Conservation (phyloP, 1,284 basidiomycete genomes). For the Melampsora americana region DNA sequence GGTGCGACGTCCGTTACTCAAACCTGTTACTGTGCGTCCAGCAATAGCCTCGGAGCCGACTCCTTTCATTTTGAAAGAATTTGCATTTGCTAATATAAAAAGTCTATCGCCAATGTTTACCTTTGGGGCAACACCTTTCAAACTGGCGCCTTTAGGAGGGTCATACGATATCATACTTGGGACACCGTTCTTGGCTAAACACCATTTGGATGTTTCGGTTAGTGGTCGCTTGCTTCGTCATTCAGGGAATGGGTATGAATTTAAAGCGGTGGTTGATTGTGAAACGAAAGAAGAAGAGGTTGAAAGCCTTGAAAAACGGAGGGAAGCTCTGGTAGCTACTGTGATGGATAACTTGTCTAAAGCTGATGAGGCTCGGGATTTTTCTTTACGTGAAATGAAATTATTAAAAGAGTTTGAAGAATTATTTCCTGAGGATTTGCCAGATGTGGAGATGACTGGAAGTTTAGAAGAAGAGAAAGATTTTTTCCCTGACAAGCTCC, state of each 20-base stretch:
- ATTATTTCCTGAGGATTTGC: too few relatives aligned
- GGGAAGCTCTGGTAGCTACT: neutral
- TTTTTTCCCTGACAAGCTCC: neutral
- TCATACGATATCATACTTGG: neutral
- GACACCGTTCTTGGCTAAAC: neutral
- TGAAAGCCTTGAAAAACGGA: neutral
- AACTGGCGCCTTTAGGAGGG: neutral
- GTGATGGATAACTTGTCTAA: neutral
- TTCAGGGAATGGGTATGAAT: neutral
- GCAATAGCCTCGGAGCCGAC: too few relatives aligned
- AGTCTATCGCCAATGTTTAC: neutral
- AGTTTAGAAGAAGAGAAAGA: neutral
- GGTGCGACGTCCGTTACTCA: too few relatives aligned
- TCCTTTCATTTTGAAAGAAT: neutral
- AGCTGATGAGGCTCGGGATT: neutral
- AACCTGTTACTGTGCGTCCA: too few relatives aligned
- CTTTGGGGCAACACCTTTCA: neutral
- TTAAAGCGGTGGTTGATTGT: neutral
- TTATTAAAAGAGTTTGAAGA: neutral
- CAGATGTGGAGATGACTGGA: neutral
- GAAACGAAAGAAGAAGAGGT: neutral
- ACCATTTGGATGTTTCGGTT: neutral
- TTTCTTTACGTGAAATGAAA: neutral
- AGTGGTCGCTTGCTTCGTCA: neutral
- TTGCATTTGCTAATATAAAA: neutral